A percentile compares a stretch with the other conserved stretches of the same genome.
phyloP scores from a whole-genome alignment of 1,139 yeast genomes.

The Sugiyamaella sp. region DNA sequence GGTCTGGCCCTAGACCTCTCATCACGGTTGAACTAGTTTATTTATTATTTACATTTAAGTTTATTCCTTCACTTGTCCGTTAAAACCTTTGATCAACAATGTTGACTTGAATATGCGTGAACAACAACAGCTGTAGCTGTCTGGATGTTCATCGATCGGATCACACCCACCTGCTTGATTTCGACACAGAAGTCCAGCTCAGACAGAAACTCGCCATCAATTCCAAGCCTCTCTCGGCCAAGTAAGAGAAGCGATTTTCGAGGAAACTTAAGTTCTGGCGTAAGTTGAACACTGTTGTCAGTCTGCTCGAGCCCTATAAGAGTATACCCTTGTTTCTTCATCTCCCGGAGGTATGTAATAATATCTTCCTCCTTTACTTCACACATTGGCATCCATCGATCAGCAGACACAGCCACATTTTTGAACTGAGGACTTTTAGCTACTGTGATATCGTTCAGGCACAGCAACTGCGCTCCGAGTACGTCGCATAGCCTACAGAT shows the following conservation, averaged over 20 bases:
- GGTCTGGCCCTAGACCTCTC: background rate
- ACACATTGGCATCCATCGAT: constrained; percentile 92
- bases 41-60: too few species aligned
- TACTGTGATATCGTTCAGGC: constrained; percentile 70
- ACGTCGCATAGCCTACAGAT: constrained; percentile 92
- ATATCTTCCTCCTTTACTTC: constrained; percentile 65
- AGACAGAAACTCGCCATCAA: constrained; percentile 81
- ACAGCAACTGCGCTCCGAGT: constrained; percentile 81
- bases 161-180: constrained; percentile 88
- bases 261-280: constrained; percentile 69
- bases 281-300: constrained; percentile 75
- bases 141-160: constrained; percentile 94
- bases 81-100: too few species aligned
- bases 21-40: too few species aligned
- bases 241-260: constrained; percentile 72
- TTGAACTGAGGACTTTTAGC: constrained; percentile 71
- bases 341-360: constrained; percentile 56
- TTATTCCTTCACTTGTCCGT: too few species aligned
- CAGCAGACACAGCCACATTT: constrained; percentile 92
- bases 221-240: constrained; percentile 89
- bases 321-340: constrained; percentile 80
- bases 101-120: constrained; percentile 85
- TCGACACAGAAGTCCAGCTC: constrained; percentile 87
- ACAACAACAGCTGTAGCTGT: constrained; percentile 95
- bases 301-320: constrained; percentile 92